Base-by-base conservation (phyloP, 2,329 filamentous ascomycete species). In the Remersonia thermophila region DNA sequence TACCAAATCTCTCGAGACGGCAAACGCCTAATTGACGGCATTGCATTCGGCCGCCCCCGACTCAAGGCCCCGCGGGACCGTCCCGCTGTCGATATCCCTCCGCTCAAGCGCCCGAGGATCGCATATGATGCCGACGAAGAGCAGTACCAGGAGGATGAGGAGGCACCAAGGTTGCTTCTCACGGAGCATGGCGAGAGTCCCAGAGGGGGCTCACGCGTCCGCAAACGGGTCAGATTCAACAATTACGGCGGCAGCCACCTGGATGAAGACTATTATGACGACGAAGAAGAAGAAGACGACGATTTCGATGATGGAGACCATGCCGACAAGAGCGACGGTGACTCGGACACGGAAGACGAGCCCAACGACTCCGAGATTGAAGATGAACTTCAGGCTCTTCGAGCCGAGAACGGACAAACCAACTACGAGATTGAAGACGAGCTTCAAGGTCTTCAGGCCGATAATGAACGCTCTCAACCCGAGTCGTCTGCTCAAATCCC, bases 1-100 rank as follows among this genome's bases (percentile, higher is more conserved):
- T 67, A 81, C 45, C 87, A 95, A 56, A 93, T 95, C 36, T 77
- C 81, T 0, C 51, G 62, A 2, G 81, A 84, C 55, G 87, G 89
- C 3, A 79, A 69, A 46, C 86, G 87, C 53, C 66, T 95, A 5
- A 69, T 91, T 9, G 89, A 96, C 54, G 87, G 89, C 3, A 66
- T 94, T 14, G 73, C 85, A 0, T 94, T 89, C 54, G 87, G 89
- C 3, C 72, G 80, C 41, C 77, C 80, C 1, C 76, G 76, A 51
- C 60, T 89, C 7, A 72, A 71, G 48, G 51, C 61, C 2, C 65
- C 70, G 1, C 65, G 66, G 7, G 67, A 67, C 39, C 71, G 85
- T 32, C 85, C 85, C 1, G 55, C 69, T 0, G 62, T 93, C 27
- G 61, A 67, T 10, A 83, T 93, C 12, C 82, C 83, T 1, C 78